Percentiles rank a stretch among this genome's conserved stretches.
These are phyloP conservation scores for Evansstolkia leycettana DNA, from an alignment of 495 filamentous ascomycete genomes.

Conservation along the genomic window DNA sequence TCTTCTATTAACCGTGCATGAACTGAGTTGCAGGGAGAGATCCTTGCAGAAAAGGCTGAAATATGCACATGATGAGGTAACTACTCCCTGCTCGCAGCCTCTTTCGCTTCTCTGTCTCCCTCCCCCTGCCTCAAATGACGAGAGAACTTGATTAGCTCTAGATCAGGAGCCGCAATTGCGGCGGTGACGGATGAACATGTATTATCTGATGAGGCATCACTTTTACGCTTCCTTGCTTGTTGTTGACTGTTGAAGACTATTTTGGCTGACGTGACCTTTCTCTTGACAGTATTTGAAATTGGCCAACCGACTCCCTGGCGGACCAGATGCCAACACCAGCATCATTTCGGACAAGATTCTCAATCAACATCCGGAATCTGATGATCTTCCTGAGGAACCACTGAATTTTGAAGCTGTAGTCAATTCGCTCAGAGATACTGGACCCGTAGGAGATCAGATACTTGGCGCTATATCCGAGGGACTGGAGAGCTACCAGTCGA, in stretches of 20 bases:
- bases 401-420: conserved; percentile 32
- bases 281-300: conserved; percentile 16
- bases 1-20: conserved; percentile 36
- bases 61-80: conserved; percentile 36
- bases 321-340: conserved; percentile 22
- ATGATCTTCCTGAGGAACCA: conserved; percentile 9
- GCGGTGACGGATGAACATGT: conserved; percentile 40
- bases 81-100: conserved; percentile 8
- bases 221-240: conserved; percentile 1
- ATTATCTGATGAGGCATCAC: conserved; percentile 36
- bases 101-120: conserved; percentile 4
- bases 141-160: conserved; percentile 45
- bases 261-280: not conserved
- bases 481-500: conserved; percentile 27
- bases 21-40: conserved; percentile 31
- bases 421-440: conserved; percentile 29
- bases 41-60: conserved; percentile 28
- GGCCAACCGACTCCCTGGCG: conserved; percentile 16
- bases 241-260: conserved; percentile 14
- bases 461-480: conserved; percentile 27
- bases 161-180: conserved; percentile 41
- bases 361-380: conserved; percentile 6
- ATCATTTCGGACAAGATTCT: conserved; percentile 15
- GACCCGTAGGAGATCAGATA: conserved; percentile 31
- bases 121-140: conserved; percentile 32